These are phyloP conservation scores for Lentinula sp. DNA, from an alignment of 768 basidiomycete genomes.

Conservation along the genomic window DNA sequence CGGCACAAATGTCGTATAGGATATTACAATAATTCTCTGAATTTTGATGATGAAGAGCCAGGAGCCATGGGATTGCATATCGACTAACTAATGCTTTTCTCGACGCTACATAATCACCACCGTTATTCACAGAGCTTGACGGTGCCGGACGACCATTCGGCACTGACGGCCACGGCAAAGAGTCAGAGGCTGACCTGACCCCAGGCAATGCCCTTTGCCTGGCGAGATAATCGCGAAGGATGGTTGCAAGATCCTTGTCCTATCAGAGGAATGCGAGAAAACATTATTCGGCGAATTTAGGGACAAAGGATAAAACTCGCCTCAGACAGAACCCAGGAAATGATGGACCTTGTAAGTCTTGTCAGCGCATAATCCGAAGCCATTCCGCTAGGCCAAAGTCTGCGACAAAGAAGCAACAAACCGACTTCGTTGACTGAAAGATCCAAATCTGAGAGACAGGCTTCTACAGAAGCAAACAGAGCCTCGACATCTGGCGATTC, in stretches of 20 bases:
- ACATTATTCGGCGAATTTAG: neutral
- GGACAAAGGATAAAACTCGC: constrained; percentile 25
- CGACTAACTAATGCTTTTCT: constrained; percentile 45
- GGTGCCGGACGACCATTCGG: constrained; percentile 29
- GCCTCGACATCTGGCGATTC: constrained; percentile 67
- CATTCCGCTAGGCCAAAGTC: constrained; percentile 72
- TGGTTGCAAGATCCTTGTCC: constrained; percentile 62
- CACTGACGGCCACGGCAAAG: constrained; percentile 49
- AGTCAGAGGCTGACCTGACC: constrained; percentile 40
- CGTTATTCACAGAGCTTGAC: constrained; percentile 44
- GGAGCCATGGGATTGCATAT: constrained; percentile 66
- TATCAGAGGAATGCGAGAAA: constrained; percentile 16
- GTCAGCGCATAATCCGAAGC: constrained; percentile 66
- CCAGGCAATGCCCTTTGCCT: constrained; percentile 57
- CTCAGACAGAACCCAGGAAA: constrained; percentile 73
- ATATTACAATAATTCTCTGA: constrained; percentile 42
- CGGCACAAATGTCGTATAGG: constrained; percentile 48
- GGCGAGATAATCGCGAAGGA: constrained; percentile 65
- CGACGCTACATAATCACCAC: constrained; percentile 64
- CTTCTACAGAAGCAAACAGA: constrained; percentile 65
- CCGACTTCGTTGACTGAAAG: constrained; percentile 71
- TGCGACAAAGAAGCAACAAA: constrained; percentile 58
- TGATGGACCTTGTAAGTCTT: constrained; percentile 49
- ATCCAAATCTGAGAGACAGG: constrained; percentile 64
- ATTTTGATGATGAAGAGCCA: constrained; percentile 61